phyloP scores from a whole-genome alignment of 2,329 filamentous ascomycete genomes.

The Fusarium sp. region DNA sequence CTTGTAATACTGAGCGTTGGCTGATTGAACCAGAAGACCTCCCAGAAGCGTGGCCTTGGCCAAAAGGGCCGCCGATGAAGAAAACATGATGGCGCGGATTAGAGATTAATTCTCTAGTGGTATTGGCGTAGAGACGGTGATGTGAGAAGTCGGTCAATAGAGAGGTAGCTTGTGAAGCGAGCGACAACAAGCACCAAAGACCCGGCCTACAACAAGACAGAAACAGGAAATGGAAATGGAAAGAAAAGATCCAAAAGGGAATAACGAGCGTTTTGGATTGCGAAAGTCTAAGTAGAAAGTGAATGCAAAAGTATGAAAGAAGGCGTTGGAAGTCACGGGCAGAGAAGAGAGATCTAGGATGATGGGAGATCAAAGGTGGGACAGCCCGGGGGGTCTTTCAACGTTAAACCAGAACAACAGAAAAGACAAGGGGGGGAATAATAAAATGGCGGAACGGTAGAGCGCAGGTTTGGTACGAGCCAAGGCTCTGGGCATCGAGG shows the following conservation, averaged over 20 bases:
- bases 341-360: constrained; percentile 12
- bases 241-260: neutral
- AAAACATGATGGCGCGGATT: constrained; percentile 4
- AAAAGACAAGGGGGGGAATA: constrained; percentile 1
- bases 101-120: neutral
- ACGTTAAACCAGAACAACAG: neutral
- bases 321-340: constrained; percentile 7
- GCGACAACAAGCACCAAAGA: constrained; percentile 27
- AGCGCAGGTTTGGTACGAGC: constrained; percentile 33
- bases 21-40: constrained; percentile 26
- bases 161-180: constrained; percentile 22
- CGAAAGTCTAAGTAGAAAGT: constrained; percentile 2
- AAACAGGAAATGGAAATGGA: neutral
- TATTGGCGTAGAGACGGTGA: neutral
- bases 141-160: neutral
- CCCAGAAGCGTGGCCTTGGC: constrained; percentile 29
- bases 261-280: constrained; percentile 13
- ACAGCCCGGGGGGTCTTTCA: constrained; percentile 19
- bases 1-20: constrained; percentile 43
- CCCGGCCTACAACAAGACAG: constrained; percentile 1
- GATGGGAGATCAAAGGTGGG: constrained; percentile 28
- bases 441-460: neutral
- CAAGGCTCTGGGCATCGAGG: constrained; percentile 42
- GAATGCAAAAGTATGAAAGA: constrained; percentile 7
- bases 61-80: constrained; percentile 9